Conservation (phyloP, 768 basidiomycete genomes). For the Antrodiella citrinella region DNA sequence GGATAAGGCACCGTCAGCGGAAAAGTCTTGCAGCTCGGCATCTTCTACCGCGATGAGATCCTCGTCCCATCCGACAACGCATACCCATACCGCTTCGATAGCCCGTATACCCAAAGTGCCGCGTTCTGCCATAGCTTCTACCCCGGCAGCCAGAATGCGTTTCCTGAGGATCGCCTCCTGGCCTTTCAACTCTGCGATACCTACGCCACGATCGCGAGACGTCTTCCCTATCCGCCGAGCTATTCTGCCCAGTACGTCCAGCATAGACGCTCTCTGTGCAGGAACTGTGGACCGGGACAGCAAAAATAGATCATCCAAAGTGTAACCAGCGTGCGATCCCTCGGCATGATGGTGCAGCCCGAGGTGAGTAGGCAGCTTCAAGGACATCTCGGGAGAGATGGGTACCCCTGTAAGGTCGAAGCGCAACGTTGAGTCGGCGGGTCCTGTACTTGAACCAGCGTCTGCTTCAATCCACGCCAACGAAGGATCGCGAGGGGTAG, state of each 20-base stretch:
- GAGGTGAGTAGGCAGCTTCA: constrained; percentile 68
- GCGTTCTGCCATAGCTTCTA: constrained; percentile 56
- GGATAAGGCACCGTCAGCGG: constrained; percentile 16
- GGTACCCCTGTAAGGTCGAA: constrained; percentile 66
- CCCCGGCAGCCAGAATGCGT: constrained; percentile 57
- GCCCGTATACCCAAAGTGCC: constrained; percentile 63
- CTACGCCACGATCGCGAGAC: neutral
- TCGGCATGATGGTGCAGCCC: constrained; percentile 91
- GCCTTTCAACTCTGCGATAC: constrained; percentile 25
- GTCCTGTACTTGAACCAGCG: constrained; percentile 17
- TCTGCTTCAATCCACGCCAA: constrained; percentile 68
- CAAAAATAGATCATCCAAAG: constrained; percentile 76
- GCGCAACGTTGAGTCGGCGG: constrained; percentile 30
- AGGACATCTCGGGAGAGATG: constrained; percentile 47
- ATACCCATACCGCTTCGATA: constrained; percentile 68
- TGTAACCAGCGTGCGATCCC: constrained; percentile 76
- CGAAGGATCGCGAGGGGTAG: constrained; percentile 58
- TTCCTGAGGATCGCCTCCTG: constrained; percentile 40
- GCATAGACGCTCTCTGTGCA: constrained; percentile 77
- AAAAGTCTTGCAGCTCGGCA: constrained; percentile 36
- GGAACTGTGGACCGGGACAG: constrained; percentile 75
- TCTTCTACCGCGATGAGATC: constrained; percentile 27
- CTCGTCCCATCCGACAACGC: constrained; percentile 57
- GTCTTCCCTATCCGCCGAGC: constrained; percentile 26
- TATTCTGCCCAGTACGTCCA: constrained; percentile 61